Conservation (phyloP, 1,139 yeast genomes). For the Yamadazyma siamensis region DNA sequence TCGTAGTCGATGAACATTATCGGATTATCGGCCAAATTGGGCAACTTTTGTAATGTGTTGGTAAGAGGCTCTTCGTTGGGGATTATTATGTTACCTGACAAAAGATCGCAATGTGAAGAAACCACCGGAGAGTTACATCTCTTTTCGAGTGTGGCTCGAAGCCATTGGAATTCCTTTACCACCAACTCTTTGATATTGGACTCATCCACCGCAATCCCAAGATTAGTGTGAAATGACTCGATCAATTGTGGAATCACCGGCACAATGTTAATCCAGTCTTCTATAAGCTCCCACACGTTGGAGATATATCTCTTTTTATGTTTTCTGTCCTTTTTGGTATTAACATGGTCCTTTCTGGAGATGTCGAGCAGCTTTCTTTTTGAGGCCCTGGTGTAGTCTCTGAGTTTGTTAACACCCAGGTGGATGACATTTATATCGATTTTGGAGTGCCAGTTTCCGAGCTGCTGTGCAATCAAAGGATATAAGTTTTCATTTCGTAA, state of each 20-base stretch:
- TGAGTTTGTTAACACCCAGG: conserved; percentile 45
- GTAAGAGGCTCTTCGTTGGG: conserved; percentile 34
- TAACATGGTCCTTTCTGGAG: conserved; percentile 1
- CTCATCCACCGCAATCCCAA: conserved; percentile 18
- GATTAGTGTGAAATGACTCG: conserved; percentile 36
- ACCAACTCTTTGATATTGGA: conserved; percentile 39
- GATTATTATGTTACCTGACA: conserved; percentile 69
- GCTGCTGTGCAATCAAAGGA: conserved; percentile 60
- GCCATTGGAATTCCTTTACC: conserved; percentile 54
- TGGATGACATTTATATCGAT: conserved; percentile 47
- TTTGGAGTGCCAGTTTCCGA: conserved; percentile 69
- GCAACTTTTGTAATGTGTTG: conserved; percentile 16
- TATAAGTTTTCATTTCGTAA: conserved; percentile 45
- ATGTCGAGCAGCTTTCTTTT: conserved; percentile 15
- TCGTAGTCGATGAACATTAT: conserved; percentile 76
- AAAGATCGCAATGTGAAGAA: conserved; percentile 67
- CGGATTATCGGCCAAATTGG: conserved; percentile 36
- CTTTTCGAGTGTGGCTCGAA: conserved; percentile 26
- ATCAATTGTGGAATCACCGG: conserved; percentile 49
- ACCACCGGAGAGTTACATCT: conserved; percentile 51
- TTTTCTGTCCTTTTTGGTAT: conserved; percentile 15
- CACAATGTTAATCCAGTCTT: conserved; percentile 59
- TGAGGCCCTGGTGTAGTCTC: conserved; percentile 26
- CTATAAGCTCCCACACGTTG: conserved; percentile 58
- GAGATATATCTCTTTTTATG: conserved; percentile 32